Conservation (phyloP, 2,329 filamentous ascomycete genomes). For the Didymella exigua region DNA sequence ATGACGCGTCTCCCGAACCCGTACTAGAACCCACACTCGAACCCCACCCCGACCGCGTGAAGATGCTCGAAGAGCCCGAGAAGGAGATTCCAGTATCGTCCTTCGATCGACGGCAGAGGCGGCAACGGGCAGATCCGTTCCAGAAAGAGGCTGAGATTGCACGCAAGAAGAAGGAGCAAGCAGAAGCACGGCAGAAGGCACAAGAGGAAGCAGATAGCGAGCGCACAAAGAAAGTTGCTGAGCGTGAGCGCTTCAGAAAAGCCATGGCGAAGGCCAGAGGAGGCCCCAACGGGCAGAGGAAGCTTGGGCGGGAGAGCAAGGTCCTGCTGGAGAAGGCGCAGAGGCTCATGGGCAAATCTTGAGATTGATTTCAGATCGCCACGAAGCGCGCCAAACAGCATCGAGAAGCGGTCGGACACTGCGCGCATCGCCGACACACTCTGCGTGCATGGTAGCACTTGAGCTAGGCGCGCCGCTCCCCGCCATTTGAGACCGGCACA, state of each 20-base stretch:
- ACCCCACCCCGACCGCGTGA: conserved; percentile 65
- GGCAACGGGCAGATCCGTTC: conserved; percentile 48
- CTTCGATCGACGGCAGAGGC: conserved; percentile 31
- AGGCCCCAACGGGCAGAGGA: conserved; percentile 73
- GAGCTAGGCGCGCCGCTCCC: background rate
- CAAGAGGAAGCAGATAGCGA: conserved; percentile 69
- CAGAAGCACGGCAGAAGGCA: conserved; percentile 63
- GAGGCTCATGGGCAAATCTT: conserved; percentile 63
- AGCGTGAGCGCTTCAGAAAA: conserved; percentile 73
- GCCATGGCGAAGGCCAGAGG: conserved; percentile 68
- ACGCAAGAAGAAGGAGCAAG: conserved; percentile 64
- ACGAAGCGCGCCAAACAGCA: background rate
- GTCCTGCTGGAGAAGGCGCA: conserved; percentile 79
- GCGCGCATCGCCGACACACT: background rate
- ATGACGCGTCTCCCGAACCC: conserved; percentile 30
- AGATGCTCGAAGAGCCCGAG: conserved; percentile 58
- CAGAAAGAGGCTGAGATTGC: conserved; percentile 54
- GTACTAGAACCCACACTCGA: conserved; percentile 51
- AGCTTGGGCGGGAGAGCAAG: conserved; percentile 79
- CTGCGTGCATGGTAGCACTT: background rate
- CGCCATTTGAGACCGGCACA: background rate
- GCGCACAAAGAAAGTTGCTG: conserved; percentile 58
- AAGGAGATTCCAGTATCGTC: conserved; percentile 27
- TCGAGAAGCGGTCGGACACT: background rate
- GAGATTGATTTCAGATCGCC: conserved; percentile 1